Base-by-base conservation (phyloP, 495 filamentous ascomycete genomes). In the Annulohypoxylon nitens region DNA sequence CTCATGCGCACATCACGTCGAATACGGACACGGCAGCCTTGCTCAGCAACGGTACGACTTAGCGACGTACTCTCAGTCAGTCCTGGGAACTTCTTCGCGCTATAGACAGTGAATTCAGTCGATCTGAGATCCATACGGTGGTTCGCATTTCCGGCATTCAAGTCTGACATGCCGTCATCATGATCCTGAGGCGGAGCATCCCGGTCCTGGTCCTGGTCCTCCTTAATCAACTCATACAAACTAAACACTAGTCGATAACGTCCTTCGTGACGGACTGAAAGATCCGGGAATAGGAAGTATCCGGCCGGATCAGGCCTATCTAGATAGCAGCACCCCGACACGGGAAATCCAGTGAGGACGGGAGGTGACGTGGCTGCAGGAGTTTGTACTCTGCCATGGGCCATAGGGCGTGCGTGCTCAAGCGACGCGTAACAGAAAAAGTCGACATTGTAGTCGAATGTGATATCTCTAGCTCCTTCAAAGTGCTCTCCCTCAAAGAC, bases 81-180 rank as follows among this genome's bases (percentile, higher is more conserved):
- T 10, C 96, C 96, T 41, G 96, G 96, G 84, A 99, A 99, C 84
- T 98, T 99, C 89, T 99, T 99, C 25, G 96, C 96, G 75, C 94
- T 97, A 84, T 90, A 99, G 9, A 98, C 97, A 5, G 86, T 89
- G 78, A 99, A 99, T 1, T 93, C 91, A 20, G 85, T 81, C 0
- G 95, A 97, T 81, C 97, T 93, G 65, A 98, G 93, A 78, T 97
- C 94, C 82, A 98, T 85, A n/a, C 97, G 64, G 43, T 79, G 77
- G 51, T 76, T 77, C 87, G 79, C 91, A 92, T 79, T 75, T 36
- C 72, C 72, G 8, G 72, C 75, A 12, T 64, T 72, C 18, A 76
- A 61, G 61, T 90, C 85, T n/a, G 73, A 69, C 55, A 84, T 79
- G 68, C 60, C 61, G 39, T 75, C 79, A 23, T 72, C 61, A 23